Evolutionary conservation across 2,329 filamentous ascomycete genomes (phyloP), one percentile per base, ranked within the genome.

Genomic region (Rutstroemia sp.): DNA sequence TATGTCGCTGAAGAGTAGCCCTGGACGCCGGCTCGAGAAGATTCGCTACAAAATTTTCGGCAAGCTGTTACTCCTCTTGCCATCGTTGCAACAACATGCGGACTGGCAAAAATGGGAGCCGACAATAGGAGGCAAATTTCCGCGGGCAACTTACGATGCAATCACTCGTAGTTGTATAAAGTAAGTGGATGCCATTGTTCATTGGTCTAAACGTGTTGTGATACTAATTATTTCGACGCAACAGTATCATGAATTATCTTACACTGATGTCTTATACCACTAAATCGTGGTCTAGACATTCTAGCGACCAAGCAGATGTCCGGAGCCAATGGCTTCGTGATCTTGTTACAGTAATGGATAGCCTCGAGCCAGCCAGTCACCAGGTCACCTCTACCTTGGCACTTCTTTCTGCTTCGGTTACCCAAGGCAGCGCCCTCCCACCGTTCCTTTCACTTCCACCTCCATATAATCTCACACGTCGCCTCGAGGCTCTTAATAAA

Each of bases 121-220:
- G 0, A 82, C 81, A 0, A 77, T 92, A 16, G 87, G 88, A 14
- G 88, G 88, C 23, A 79, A 78, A 45, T 92, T 90, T 62, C 88
- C 88, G 7, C 58, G 62, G 27, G 66, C 61, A 54, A 53, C 52
- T 18, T 60, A 60, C 47, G 52, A 56, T 10, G 50, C 39, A 4
- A 60, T 60, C 12, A 44, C 49, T 14, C 30, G 55, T 8, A 56
- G 56, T 45, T 49, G 49, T 27, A 57, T 34, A 9, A 60, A 63
- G 61, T 63, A 59, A 59, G 60, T 57, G 5, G 5, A 18, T 38
- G 10, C 16, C 34, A 21, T 5, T 27, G 4, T 27, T 23, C 47
- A 4, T n/a, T 18, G 18, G 9, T 49, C 47, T 42, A 42, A 18
- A n/a, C 10, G 7, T 18, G 9, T 5, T 14, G 25, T 47, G 34